Percentiles rank a stretch among this genome's conserved stretches.
phyloP scores from a whole-genome alignment of 352 stramenopile genomes.

The Phytopythium ostracodes region DNA sequence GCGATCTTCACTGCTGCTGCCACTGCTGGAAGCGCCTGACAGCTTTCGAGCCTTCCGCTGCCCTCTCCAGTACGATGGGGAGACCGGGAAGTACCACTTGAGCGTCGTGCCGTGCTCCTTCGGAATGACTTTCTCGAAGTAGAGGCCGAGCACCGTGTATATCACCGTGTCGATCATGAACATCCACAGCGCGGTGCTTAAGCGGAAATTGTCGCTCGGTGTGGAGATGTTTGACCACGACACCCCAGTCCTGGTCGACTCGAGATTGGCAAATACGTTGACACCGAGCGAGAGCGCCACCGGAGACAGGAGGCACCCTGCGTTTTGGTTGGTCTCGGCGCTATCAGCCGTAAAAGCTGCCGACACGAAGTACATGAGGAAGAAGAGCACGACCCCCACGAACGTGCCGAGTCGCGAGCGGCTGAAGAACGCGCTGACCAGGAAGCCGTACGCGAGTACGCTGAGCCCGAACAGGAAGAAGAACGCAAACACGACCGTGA shows the following conservation, averaged over 20 bases:
- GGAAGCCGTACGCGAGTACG: constrained; percentile 44
- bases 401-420: constrained; percentile 50
- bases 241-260: constrained; percentile 43
- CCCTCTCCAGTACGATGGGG: constrained; percentile 31
- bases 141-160: constrained; percentile 87
- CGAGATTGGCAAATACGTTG: constrained; percentile 41
- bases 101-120: constrained; percentile 85
- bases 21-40: too few species aligned
- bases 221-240: constrained; percentile 35
- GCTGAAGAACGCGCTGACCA: constrained; percentile 77
- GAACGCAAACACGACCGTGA: constrained; percentile 66
- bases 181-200: constrained; percentile 54
- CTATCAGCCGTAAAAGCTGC: constrained; percentile 24
- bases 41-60: background rate
- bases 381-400: constrained; percentile 81
- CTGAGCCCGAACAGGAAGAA: constrained; percentile 65
- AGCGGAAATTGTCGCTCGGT: constrained; percentile 47
- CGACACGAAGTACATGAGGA: constrained; percentile 76
- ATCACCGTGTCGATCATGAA: constrained; percentile 85
- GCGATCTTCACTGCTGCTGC: too few species aligned
- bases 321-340: constrained; percentile 29
- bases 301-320: constrained; percentile 49
- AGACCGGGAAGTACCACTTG: constrained; percentile 91
- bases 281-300: constrained; percentile 67
- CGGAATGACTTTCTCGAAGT: constrained; percentile 89